Percentiles rank a stretch among this genome's conserved stretches.
phyloP scores from a whole-genome alignment of 768 basidiomycete genomes.

The Leucosporidium creatinivorum region DNA sequence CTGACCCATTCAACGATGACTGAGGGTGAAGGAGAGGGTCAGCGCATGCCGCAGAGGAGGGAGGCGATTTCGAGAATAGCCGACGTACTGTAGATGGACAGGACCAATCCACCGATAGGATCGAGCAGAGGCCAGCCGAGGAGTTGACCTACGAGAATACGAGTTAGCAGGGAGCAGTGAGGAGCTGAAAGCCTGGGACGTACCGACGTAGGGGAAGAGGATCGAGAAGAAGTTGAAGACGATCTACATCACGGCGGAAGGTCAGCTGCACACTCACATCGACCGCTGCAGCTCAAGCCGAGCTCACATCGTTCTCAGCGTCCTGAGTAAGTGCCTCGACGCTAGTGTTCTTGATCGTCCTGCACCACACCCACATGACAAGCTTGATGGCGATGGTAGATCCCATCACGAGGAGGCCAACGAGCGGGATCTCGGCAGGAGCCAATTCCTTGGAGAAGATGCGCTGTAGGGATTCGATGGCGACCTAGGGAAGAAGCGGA shows the following conservation, averaged over 20 bases:
- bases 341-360: constrained; percentile 32
- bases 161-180: too few species aligned
- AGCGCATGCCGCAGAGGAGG: too few species aligned
- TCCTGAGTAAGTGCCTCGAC: constrained; percentile 46
- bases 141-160: constrained; percentile 28
- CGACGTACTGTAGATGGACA: constrained; percentile 42
- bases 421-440: constrained; percentile 26
- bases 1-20: constrained; percentile 42
- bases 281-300: neutral
- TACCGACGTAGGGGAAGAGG: constrained; percentile 39
- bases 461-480: constrained; percentile 44
- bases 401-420: constrained; percentile 37
- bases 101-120: constrained; percentile 44
- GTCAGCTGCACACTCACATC: neutral
- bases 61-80: too few species aligned
- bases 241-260: neutral
- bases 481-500: constrained; percentile 37
- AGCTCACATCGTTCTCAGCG: constrained; percentile 43
- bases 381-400: constrained; percentile 43
- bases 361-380: constrained; percentile 21
- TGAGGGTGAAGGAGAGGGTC: neutral
- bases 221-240: constrained; percentile 46
- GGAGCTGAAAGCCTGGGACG: too few species aligned
- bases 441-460: constrained; percentile 33
- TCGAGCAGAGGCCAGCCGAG: constrained; percentile 41